Evolutionary conservation across 2,329 filamentous ascomycete genomes (phyloP), one percentile per base, ranked within the genome.

Genomic region (Trichoderma semiorbis): DNA sequence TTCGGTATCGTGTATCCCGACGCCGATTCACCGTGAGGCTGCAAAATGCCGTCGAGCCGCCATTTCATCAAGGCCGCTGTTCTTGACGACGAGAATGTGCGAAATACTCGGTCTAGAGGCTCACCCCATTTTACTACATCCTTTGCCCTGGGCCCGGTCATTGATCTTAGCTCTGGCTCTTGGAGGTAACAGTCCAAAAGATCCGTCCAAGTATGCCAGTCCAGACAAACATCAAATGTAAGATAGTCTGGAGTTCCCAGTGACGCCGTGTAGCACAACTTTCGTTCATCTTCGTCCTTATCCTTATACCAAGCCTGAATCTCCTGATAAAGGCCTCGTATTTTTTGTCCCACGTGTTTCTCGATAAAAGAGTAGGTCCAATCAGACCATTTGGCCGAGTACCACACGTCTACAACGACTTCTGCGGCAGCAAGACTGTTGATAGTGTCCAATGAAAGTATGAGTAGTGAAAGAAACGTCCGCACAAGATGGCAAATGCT

Each of bases 381-480:
- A 10, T 28, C 16, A 2, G 77, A 68, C 43, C 77, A 63, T 57
- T 67, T 73, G 12, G 69, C 43, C 11, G 78, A 78, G 67, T 79
- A 79, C 77, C 75, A 78, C 14, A 78, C 26, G 60, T 79, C 76
- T 3, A 76, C 72, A 14, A 72, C 65, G 2, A 74, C 69, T 26
- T 79, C 78, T 1, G 78, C 76, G 58, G 76, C 77, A 6, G 70
- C 7, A 0, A 65, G 14, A 5, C 74, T 70, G 18, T 78, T 70
- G 34, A 64, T 30, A 1, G 36, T 36, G 1, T 26, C 11, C 7
- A 71, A 72, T 30, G 10, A 14, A 14, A 76, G 68, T 0, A 74
- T 62, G 1, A 77, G 24, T 5, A 77, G 21, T 2, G 69, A 70
- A 1, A 76, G 18, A 1, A 77, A 34, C 1, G 73, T 53, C 7